These are phyloP conservation scores for Talaromyces sp. DNA, from an alignment of 2,329 filamentous ascomycete species.

Conservation along the genomic window DNA sequence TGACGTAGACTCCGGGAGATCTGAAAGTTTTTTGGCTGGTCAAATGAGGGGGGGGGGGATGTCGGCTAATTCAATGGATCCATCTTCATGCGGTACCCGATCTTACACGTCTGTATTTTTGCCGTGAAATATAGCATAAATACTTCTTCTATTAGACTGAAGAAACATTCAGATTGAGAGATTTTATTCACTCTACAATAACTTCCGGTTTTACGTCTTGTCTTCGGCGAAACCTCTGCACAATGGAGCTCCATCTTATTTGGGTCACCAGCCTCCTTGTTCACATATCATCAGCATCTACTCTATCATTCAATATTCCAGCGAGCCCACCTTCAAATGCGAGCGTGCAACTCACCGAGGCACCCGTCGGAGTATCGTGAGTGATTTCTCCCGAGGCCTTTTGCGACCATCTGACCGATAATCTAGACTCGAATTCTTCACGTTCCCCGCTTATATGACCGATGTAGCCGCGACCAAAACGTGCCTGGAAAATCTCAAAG, in stretches of 20 bases:
- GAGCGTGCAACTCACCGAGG: not conserved
- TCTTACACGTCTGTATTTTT: too few relatives aligned
- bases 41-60: too few relatives aligned
- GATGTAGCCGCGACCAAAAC: constrained; percentile 55
- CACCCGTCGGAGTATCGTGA: constrained; percentile 6
- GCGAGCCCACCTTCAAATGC: constrained; percentile 1
- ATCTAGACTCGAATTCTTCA: constrained; percentile 49
- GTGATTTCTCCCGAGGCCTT: constrained; percentile 24
- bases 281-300: not conserved
- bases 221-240: not conserved
- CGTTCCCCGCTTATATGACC: constrained; percentile 58
- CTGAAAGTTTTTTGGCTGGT: too few relatives aligned
- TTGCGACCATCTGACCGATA: constrained; percentile 36
- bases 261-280: not conserved
- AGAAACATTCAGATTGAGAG: too few relatives aligned
- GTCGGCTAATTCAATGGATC: too few relatives aligned
- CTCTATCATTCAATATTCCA: not conserved
- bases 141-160: too few relatives aligned
- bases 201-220: too few relatives aligned
- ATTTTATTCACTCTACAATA: too few relatives aligned
- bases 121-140: too few relatives aligned
- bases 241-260: not conserved
- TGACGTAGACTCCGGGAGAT: too few relatives aligned
- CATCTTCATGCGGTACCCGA: too few relatives aligned
- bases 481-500: constrained; percentile 57